Percentiles rank a stretch among this genome's conserved stretches.
These are phyloP conservation scores for Boletellus deceptivus DNA, from an alignment of 1,284 basidiomycete genomes.

Conservation along the genomic window DNA sequence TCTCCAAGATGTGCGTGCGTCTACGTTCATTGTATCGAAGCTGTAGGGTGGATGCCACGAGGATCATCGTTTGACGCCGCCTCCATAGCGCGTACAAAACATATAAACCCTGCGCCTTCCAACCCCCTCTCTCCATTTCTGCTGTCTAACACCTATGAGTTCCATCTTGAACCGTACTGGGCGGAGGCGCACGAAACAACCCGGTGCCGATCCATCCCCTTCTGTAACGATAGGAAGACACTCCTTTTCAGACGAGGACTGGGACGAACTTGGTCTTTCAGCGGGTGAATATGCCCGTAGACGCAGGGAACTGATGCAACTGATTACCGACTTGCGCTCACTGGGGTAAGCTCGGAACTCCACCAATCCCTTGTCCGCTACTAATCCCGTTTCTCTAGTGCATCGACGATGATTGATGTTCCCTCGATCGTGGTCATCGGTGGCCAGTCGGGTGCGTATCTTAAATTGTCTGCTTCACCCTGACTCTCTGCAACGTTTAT, in stretches of 20 bases:
- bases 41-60: background rate
- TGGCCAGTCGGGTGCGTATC: constrained; percentile 52
- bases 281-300: constrained; percentile 44
- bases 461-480: background rate
- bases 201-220: background rate
- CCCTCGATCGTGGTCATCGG: constrained; percentile 58
- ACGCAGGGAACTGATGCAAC: constrained; percentile 45
- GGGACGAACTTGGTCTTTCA: constrained; percentile 22
- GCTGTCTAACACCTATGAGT: constrained; percentile 8
- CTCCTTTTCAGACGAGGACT: constrained; percentile 12
- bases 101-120: constrained; percentile 17
- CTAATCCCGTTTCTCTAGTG: constrained; percentile 31
- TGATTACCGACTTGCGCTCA: constrained; percentile 42
- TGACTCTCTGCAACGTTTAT: constrained; percentile 4
- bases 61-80: background rate
- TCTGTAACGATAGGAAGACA: background rate
- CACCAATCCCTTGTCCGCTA: background rate
- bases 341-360: constrained; percentile 40
- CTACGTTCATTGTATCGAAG: constrained; percentile 1
- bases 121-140: background rate
- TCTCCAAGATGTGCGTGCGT: background rate
- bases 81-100: background rate
- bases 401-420: constrained; percentile 42
- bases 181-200: background rate
- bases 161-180: background rate